phyloP scores from a whole-genome alignment of 1,284 basidiomycete species.

The Tetrapyrgos nigripes region DNA sequence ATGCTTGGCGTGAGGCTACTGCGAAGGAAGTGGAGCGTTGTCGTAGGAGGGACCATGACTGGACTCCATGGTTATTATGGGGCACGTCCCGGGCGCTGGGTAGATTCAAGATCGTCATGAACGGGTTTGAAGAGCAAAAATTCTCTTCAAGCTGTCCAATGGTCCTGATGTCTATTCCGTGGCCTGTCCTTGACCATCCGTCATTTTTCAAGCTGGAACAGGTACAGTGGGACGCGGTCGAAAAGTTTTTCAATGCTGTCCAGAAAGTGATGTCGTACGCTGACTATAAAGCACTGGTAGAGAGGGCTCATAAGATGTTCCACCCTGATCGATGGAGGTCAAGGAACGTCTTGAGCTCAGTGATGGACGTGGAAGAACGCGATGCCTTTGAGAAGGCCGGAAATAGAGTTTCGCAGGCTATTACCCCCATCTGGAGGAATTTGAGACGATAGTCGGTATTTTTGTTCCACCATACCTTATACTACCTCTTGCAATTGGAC shows the following conservation, averaged over 20 bases:
- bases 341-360: constrained; percentile 18
- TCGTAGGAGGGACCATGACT: not conserved
- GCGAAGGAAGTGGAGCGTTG: not conserved
- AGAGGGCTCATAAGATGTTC: constrained; percentile 20
- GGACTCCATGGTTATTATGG: not conserved
- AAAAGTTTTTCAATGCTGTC: constrained; percentile 18
- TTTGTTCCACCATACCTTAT: no score
- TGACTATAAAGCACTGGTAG: constrained; percentile 16
- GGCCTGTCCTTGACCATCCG: constrained; percentile 8
- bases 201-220: constrained; percentile 5
- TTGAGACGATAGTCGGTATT: no score
- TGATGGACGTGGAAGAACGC: constrained; percentile 17
- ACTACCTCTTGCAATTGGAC: no score
- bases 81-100: not conserved
- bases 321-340: constrained; percentile 26
- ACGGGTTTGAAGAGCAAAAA: not conserved
- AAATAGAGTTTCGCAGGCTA: constrained; percentile 24
- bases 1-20: not conserved
- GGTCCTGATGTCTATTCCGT: not conserved
- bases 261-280: not conserved
- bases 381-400: constrained; percentile 13
- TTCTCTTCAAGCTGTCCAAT: not conserved
- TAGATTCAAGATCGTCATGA: not conserved
- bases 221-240: constrained; percentile 21
- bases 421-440: constrained; percentile 23